Evolutionary conservation across 805 yeast species (phyloP).

Genomic region (Metschnikowia drakensbergensis): DNA sequence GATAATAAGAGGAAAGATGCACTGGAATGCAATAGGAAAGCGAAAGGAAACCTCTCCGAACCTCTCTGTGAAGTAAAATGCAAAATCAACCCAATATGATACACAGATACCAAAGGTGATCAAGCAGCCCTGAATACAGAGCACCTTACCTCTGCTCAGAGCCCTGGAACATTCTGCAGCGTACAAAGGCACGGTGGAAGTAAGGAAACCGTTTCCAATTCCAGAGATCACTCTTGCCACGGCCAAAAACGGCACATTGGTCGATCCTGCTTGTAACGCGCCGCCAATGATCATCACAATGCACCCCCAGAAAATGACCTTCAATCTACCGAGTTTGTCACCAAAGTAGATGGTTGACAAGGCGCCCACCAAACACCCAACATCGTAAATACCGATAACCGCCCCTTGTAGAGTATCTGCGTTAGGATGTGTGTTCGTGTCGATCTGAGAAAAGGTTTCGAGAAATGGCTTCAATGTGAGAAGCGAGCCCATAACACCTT

Average conservation of each 20-base stretch:
- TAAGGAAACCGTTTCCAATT: constrained; percentile 33
- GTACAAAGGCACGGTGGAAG: constrained; percentile 36
- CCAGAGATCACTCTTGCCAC: constrained; percentile 34
- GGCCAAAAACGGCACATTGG: constrained; percentile 23
- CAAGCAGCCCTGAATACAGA: constrained; percentile 31
- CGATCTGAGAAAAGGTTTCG: constrained; percentile 18
- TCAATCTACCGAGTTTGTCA: constrained; percentile 21
- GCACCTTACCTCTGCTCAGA: constrained; percentile 27
- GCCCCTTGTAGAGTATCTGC: constrained; percentile 22
- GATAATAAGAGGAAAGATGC: constrained; percentile 19
- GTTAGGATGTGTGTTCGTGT: constrained; percentile 10
- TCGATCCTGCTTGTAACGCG: constrained; percentile 22
- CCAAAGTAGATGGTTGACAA: constrained; percentile 22
- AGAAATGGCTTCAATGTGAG: constrained; percentile 20
- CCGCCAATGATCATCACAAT: constrained; percentile 22
- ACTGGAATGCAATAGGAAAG: constrained; percentile 32
- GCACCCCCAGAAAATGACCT: constrained; percentile 20
- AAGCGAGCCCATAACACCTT: constrained; percentile 38
- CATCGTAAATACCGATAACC: constrained; percentile 21
- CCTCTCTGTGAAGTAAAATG: constrained; percentile 28
- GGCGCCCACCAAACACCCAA: constrained; percentile 22
- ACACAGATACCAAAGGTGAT: constrained; percentile 27
- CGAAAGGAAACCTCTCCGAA: constrained; percentile 27
- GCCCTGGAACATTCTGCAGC: constrained; percentile 35
- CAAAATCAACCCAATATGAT: constrained; percentile 36